phyloP scores from a whole-genome alignment of 805 yeast species.

The Suhomyces pyralidae region DNA sequence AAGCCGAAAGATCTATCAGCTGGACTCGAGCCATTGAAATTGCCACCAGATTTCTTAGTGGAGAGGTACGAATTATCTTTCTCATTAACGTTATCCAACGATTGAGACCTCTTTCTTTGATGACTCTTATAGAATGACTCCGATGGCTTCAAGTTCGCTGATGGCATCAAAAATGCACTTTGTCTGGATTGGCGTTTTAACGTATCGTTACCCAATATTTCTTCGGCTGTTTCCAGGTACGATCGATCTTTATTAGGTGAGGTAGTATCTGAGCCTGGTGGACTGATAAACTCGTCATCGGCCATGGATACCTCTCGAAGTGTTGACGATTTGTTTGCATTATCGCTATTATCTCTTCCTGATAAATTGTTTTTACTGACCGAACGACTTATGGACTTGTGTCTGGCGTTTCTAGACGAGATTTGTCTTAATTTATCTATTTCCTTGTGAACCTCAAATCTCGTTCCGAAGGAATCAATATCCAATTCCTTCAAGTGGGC shows the following conservation, averaged over 20 bases:
- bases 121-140: slow-evolving; percentile 22
- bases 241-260: slow-evolving; percentile 9
- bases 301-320: not conserved
- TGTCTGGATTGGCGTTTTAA: not conserved
- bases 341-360: not conserved
- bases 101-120: slow-evolving; percentile 49
- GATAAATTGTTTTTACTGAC: slow-evolving; percentile 7
- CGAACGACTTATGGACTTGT: slow-evolving; percentile 10
- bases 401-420: slow-evolving; percentile 12
- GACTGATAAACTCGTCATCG: slow-evolving; percentile 9
- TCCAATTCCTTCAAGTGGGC: slow-evolving; percentile 88
- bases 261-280: slow-evolving; percentile 6
- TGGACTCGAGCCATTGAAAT: slow-evolving; percentile 46
- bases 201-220: slow-evolving; percentile 1
- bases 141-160: slow-evolving; percentile 5
- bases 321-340: not conserved
- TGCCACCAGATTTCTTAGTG: slow-evolving; percentile 73
- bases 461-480: slow-evolving; percentile 87
- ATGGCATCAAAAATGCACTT: slow-evolving; percentile 7
- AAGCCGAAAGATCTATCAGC: slow-evolving; percentile 28
- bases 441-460: slow-evolving; percentile 88
- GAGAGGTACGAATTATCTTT: slow-evolving; percentile 15
- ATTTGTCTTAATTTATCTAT: slow-evolving; percentile 62
- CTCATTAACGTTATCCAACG: slow-evolving; percentile 41
- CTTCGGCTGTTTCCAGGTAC: slow-evolving; percentile 19